Percentiles rank a stretch among this genome's conserved stretches.
phyloP scores from a whole-genome alignment of 768 basidiomycete species.

The Mycena maculata region DNA sequence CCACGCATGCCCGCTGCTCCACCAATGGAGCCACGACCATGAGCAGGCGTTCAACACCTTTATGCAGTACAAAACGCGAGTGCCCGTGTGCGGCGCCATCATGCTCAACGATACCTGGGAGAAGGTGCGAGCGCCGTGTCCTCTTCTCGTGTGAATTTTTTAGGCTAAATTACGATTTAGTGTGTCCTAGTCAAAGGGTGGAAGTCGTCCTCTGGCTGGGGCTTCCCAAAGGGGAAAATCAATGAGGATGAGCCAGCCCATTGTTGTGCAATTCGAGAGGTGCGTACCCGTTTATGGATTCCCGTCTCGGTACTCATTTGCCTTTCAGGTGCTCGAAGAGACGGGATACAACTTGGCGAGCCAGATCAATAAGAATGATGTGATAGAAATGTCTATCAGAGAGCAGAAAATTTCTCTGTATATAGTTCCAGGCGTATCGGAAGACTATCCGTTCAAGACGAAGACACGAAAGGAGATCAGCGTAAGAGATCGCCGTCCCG shows the following conservation, averaged over 20 bases:
- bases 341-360: conserved; percentile 91
- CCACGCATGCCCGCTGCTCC: conserved; percentile 82
- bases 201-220: conserved; percentile 97
- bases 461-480: conserved; percentile 98
- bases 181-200: conserved; percentile 98
- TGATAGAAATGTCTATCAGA: conserved; percentile 87
- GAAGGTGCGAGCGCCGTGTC: conserved; percentile 71
- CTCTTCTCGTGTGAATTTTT: conserved; percentile 20
- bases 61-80: conserved; percentile 95
- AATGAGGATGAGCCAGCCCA: conserved; percentile 90
- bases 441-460: conserved; percentile 90
- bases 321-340: conserved; percentile 89
- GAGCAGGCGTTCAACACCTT: conserved; percentile 90
- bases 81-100: conserved; percentile 98
- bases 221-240: conserved; percentile 99
- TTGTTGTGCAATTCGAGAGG: conserved; percentile 93
- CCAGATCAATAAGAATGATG: conserved; percentile 72
- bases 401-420: conserved; percentile 93
- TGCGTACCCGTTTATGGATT: conserved; percentile 49
- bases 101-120: conserved; percentile 93
- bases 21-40: conserved; percentile 86
- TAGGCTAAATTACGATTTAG: conserved; percentile 52
- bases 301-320: conserved; percentile 21
- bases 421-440: conserved; percentile 88
- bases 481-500: conserved; percentile 59